Base-by-base conservation (phyloP, 371 early-diverging fungal genomes). In the Cokeromyces recurvatus region DNA sequence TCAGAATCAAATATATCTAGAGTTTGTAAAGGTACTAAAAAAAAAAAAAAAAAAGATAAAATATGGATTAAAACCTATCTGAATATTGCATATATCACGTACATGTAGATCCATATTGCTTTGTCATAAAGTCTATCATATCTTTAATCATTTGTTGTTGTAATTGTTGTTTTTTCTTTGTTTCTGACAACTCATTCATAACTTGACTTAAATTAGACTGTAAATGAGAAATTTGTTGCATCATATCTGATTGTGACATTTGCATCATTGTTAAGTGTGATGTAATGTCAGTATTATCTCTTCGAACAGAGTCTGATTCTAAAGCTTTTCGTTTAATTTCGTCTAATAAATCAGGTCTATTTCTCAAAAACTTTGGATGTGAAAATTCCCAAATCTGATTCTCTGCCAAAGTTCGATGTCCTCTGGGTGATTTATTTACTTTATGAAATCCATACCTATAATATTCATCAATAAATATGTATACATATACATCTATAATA, bases 211-310 rank as follows among this genome's bases (percentile, higher is more conserved):
- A 72, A 38, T 83, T 82, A 37, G 84, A 83, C 50, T 86, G 83
- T 24, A 92, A 60, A 36, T 81, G 78, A 14, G 75, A 64, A 35
- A 90, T 74, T 48, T 85, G 84, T 61, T 84, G 83, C 46, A 78
- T 60, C 52, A 90, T 74, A 38, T 89, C 88, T n/a, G 76, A 62
- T 53, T 89, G 91, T 10, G 83, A 68, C 24, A 80, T 71, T 57
- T 89, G 87, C 58, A 92, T 68, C 69, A 85, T 72, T 19, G 84
- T 75, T 58, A 90, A 72, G 46, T 88, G 87, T 0, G 77, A 77
- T 19, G 81, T 77, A 24, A 87, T 51, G 56, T 91, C 90, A 11
- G 75, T 74, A 4, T 75, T 71, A 29, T 86, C 88, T 47, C 87
- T 74, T 34, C 86, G 64, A 43, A 77, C 61, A 9, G 56, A 39